Percentiles rank a stretch among this genome's conserved stretches.
Conservation (phyloP, 2,329 filamentous ascomycete genomes). For the Cryoendolithus antarcticus region DNA sequence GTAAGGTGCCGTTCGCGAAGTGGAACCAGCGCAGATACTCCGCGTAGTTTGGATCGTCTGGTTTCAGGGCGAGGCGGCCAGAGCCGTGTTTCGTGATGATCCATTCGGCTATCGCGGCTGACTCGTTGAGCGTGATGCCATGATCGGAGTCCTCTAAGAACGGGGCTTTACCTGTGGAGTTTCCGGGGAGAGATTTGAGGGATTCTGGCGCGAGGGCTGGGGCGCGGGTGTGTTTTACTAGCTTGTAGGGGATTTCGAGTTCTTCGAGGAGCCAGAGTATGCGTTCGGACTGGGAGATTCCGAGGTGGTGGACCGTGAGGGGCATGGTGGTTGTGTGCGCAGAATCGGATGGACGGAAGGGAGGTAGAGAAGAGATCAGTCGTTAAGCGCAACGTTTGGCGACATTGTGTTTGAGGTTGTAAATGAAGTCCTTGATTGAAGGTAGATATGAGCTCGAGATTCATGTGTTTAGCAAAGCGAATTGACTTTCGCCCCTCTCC, state of each 20-base stretch:
- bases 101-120: conserved; percentile 49
- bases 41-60: conserved; percentile 39
- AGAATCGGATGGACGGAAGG: not conserved
- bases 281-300: conserved; percentile 48
- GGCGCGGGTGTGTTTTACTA: conserved; percentile 33
- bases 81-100: conserved; percentile 42
- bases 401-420: no score
- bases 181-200: conserved; percentile 15
- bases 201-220: conserved; percentile 25
- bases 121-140: conserved; percentile 44
- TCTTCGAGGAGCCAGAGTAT: conserved; percentile 54
- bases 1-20: conserved; percentile 26
- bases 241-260: conserved; percentile 41
- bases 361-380: no score
- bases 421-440: no score
- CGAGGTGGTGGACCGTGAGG: conserved; percentile 26
- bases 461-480: no score
- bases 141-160: conserved; percentile 43
- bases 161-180: conserved; percentile 44
- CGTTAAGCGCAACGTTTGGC: no score
- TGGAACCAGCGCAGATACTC: conserved; percentile 53
- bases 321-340: conserved; percentile 18
- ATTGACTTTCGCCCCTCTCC: no score
- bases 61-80: conserved; percentile 37
- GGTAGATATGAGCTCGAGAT: no score